Evolutionary conservation across 306 rosid genomes (phyloP), one percentile per base, ranked within the genome.

Genomic region (Cajanus cajan): DNA sequence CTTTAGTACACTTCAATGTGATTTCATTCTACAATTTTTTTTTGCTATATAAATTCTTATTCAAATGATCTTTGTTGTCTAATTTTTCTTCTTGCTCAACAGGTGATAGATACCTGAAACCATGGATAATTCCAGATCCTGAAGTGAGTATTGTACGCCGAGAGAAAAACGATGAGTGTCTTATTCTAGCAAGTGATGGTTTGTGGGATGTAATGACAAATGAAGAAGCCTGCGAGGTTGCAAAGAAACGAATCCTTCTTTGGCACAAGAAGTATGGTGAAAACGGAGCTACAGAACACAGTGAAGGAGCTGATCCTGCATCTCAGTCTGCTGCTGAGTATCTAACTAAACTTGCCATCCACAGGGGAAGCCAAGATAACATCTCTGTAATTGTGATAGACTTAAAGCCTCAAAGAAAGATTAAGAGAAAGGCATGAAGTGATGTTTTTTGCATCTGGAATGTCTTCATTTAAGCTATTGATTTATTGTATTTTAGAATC

Each of bases 131-230:
- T 73, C 91, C 96, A 6, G 90, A 93, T 43, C 97, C 97, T 34
- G 97, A 93, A 80, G 75, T 90, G 28, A 77, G 71, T 78, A 80
- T 88, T 40, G 71, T 89, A 52, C 74, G 67, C 0, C 72, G 96
- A 81, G 91, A 82, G 50, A 89, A 85, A 80, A 88, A 83, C 12
- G 97, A 93, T 0, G 93, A 93, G 76, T 90, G 92, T 82, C 94
- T 93, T 40, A 79, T 90, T 78, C 72, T 93, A 71, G 97, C 96
- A 62, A 90, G 91, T 4, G 97, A 90, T 22, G 97, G 97, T 15
- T 78, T 93, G 54, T 93, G 97, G 97, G 97, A 93, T 86, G 93
- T 90, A 14, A 79, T 93, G 71, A 90, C 92, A 50, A 89, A 90
- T 52, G 92, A 93, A 80, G 97, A 89, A 80, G 97, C 88, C n/a